These are phyloP conservation scores for Aspergillus flavus DNA, from an alignment of 2,329 filamentous ascomycete genomes.

Conservation along the genomic window DNA sequence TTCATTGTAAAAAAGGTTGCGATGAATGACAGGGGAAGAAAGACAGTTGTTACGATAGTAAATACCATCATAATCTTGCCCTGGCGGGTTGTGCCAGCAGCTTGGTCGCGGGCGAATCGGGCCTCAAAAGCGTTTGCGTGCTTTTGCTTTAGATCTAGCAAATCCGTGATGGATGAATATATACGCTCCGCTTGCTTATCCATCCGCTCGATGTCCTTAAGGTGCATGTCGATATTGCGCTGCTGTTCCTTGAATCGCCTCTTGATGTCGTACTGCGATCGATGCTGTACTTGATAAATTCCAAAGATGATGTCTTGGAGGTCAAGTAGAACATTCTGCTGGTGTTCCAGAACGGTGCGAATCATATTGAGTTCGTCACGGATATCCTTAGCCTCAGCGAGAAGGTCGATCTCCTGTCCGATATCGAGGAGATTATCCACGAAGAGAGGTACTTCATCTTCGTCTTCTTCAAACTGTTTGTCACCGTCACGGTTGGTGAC, in stretches of 20 bases:
- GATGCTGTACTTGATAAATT: conserved; percentile 36
- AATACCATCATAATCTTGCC: conserved; percentile 62
- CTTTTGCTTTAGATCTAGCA: conserved; percentile 70
- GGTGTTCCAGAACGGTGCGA: conserved; percentile 41
- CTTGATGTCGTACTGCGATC: conserved; percentile 52
- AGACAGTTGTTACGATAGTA: conserved; percentile 62
- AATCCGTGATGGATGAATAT: conserved; percentile 62
- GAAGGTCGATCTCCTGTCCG: conserved; percentile 60
- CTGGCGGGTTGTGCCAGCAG: conserved; percentile 61
- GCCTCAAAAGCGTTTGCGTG: conserved; percentile 70
- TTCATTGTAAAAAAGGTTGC: conserved; percentile 60
- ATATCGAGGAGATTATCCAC: conserved; percentile 54
- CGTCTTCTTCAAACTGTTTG: conserved; percentile 12
- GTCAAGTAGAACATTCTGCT: conserved; percentile 38
- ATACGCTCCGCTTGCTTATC: conserved; percentile 63
- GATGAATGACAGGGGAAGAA: conserved; percentile 59
- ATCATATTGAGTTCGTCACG: conserved; percentile 69
- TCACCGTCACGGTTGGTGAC: background rate
- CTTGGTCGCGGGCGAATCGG: conserved; percentile 60
- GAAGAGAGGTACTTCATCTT: conserved; percentile 50
- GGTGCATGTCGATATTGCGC: conserved; percentile 59
- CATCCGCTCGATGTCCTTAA: conserved; percentile 66
- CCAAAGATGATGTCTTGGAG: conserved; percentile 40
- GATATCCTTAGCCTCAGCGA: conserved; percentile 68
- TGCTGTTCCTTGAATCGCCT: conserved; percentile 60